Conservation (phyloP, 768 basidiomycete genomes). For the Macrolepiota dolichaula region DNA sequence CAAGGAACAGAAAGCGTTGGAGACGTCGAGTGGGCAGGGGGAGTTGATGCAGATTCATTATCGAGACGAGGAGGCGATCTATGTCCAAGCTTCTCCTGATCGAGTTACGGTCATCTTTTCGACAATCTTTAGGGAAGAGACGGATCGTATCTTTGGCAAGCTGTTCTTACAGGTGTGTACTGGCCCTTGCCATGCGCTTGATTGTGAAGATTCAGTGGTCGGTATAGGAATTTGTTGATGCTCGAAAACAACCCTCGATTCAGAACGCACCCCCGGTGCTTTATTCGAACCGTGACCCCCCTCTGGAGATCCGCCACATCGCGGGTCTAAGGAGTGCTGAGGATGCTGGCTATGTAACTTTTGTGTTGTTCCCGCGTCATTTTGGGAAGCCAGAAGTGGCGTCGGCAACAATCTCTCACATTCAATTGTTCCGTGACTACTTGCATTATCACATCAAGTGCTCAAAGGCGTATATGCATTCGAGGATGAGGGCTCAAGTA, state of each 20-base stretch:
- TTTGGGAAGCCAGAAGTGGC: constrained; percentile 72
- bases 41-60: constrained; percentile 93
- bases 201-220: not conserved
- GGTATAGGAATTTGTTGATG: constrained; percentile 94
- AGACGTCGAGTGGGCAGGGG: constrained; percentile 66
- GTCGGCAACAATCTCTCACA: constrained; percentile 82
- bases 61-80: constrained; percentile 96
- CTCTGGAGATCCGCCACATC: constrained; percentile 91
- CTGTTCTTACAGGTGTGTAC: constrained; percentile 91
- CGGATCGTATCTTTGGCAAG: constrained; percentile 94
- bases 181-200: not conserved
- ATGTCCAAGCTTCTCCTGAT: constrained; percentile 88
- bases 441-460: constrained; percentile 99
- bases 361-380: constrained; percentile 96
- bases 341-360: constrained; percentile 95
- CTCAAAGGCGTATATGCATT: constrained; percentile 99
- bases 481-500: constrained; percentile 90
- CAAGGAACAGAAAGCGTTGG: constrained; percentile 77
- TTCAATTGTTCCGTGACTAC: constrained; percentile 96
- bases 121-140: constrained; percentile 95
- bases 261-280: constrained; percentile 97
- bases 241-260: constrained; percentile 86
- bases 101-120: constrained; percentile 98
- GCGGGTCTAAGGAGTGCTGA: constrained; percentile 79
- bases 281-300: constrained; percentile 92